Conservation (phyloP, 768 basidiomycete genomes). For the Hypsizygus marmoreus region DNA sequence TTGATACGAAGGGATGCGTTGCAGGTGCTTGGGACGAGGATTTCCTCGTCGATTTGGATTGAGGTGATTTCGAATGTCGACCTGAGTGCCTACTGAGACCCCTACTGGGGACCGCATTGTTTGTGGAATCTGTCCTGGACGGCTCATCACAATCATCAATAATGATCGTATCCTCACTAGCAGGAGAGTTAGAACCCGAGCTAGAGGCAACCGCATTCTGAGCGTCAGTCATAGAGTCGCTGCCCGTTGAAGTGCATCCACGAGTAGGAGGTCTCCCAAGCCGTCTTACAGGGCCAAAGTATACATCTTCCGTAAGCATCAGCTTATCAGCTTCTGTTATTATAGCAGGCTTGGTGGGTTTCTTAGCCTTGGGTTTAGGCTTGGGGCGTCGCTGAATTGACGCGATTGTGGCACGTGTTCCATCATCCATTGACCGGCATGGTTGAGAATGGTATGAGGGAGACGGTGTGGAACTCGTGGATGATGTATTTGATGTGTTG, state of each 20-base stretch:
- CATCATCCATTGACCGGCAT: conserved; percentile 6
- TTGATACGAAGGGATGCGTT: conserved; percentile 22
- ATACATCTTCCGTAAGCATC: conserved; percentile 40
- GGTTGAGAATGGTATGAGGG: conserved; percentile 9
- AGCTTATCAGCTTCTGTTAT: conserved; percentile 42
- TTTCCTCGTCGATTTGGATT: conserved; percentile 9
- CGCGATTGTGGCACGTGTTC: conserved; percentile 18
- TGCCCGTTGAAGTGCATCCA: neutral
- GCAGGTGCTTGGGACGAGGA: conserved; percentile 13
- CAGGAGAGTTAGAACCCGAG: conserved; percentile 14
- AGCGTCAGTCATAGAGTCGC: no score
- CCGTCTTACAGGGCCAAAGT: conserved; percentile 49
- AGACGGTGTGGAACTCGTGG: conserved; percentile 1
- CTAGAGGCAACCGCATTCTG: conserved; percentile 23
- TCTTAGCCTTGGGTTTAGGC: conserved; percentile 19
- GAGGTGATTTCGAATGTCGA: neutral
- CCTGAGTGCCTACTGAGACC: neutral
- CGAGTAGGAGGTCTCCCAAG: conserved; percentile 38
- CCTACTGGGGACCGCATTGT: neutral
- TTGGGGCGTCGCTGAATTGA: conserved; percentile 22
- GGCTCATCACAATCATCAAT: conserved; percentile 10
- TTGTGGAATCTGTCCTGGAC: neutral
- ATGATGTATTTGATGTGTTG: conserved; percentile 1
- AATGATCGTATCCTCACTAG: conserved; percentile 26
- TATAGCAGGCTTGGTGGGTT: conserved; percentile 10